Conservation (phyloP, 73 alveolate species). For the Paramecium tetraurelia region DNA sequence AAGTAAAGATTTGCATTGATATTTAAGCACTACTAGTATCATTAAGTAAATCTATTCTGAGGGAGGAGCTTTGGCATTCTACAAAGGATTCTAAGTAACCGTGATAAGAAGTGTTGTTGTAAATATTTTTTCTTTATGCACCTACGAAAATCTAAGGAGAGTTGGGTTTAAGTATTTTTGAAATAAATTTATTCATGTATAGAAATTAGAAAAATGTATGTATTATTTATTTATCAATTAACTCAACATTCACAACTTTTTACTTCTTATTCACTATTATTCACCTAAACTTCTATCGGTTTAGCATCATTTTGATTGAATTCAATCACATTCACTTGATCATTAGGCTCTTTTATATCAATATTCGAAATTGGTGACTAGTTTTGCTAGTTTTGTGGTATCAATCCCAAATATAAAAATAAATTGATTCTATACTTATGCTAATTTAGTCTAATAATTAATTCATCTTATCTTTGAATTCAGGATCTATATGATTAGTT, state of each 20-base stretch:
- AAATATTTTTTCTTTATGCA: background rate
- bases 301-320: background rate
- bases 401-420: background rate
- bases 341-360: background rate
- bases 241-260: background rate
- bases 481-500: background rate
- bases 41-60: background rate
- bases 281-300: background rate
- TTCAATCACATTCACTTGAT: background rate
- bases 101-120: slow-evolving; percentile 21
- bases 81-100: slow-evolving; percentile 22
- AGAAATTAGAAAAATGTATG: background rate
- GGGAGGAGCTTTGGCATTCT: background rate
- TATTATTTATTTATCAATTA: background rate
- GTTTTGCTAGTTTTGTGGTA: background rate
- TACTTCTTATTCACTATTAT: background rate
- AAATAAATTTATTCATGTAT: background rate
- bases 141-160: slow-evolving; percentile 17
- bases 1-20: background rate
- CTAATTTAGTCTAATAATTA: background rate
- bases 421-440: background rate
- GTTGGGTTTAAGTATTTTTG: slow-evolving; percentile 12
- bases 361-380: background rate
- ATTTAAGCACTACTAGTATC: background rate
- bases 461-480: background rate